A percentile compares a stretch with the other conserved stretches of the same genome.
These are phyloP conservation scores for Mucor lusitanicus DNA, from an alignment of 371 early-diverging fungal genomes.

Conservation along the genomic window DNA sequence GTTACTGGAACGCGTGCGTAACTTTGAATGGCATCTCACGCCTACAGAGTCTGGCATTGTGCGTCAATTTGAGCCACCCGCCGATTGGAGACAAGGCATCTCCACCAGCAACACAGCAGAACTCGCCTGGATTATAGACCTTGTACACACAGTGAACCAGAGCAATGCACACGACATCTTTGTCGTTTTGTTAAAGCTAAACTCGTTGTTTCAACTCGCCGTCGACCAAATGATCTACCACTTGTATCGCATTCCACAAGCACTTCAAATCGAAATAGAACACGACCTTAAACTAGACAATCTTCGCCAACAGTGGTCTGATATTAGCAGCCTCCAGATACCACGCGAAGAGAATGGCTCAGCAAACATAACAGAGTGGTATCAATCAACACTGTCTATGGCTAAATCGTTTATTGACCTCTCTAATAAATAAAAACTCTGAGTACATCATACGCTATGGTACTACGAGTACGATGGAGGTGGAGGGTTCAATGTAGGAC, in stretches of 20 bases:
- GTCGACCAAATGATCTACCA: slow-evolving; percentile 45
- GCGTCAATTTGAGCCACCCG: background rate
- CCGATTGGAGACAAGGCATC: background rate
- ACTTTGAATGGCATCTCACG: slow-evolving; percentile 33
- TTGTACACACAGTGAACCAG: background rate
- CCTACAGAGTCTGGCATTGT: slow-evolving; percentile 1
- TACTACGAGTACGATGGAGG: slow-evolving; percentile 15
- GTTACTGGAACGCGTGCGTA: slow-evolving; percentile 37
- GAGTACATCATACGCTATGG: too few relatives aligned
- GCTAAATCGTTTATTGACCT: background rate
- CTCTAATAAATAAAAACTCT: background rate
- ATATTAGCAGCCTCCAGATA: background rate
- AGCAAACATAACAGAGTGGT: background rate
- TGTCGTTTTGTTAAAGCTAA: slow-evolving; percentile 21
- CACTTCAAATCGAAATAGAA: slow-evolving; percentile 40
- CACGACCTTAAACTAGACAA: slow-evolving; percentile 28
- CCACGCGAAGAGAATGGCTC: background rate
- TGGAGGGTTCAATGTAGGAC: slow-evolving; percentile 3
- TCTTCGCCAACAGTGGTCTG: slow-evolving; percentile 11
- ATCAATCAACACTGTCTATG: background rate
- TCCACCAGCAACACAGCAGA: background rate
- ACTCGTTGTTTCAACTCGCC: slow-evolving; percentile 40
- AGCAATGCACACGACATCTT: slow-evolving; percentile 1
- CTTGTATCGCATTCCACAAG: slow-evolving; percentile 34
- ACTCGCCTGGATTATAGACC: slow-evolving; percentile 8